Evolutionary conservation across 1,139 yeast genomes (phyloP), one percentile per base, ranked within the genome.

Genomic region (Pichia cactophila): DNA sequence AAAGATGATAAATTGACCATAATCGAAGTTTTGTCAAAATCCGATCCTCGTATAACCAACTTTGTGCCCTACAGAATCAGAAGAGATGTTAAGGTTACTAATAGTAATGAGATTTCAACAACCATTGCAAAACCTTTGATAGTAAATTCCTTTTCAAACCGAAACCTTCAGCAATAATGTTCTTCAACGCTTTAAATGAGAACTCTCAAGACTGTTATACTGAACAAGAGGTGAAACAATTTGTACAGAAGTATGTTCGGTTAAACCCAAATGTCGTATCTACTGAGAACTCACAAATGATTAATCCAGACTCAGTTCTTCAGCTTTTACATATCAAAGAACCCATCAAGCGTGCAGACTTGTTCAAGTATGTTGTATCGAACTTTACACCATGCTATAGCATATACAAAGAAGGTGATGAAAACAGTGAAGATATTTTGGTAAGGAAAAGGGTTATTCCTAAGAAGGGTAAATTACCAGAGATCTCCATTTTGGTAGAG

Each of bases 1-100:
- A 85, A 87, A 58, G 85, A 75, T 26, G 94, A 90, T 54, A 95
- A 86, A 60, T 69, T 87, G 33, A 74, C 77, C 0, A 69, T 89
- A 14, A 71, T 74, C 9, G 69, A 77, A 3, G 72, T 78, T 14
- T 78, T 78, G 4, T 73, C 73, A 45, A 72, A 72, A 0, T 48
- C 54, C 3, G 74, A 77, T 53, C 76, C 73, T 10, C 69, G 68
- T 28, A 68, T 88, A 26, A 76, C 72, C 44, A 73, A 73, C 43
- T 87, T 86, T 65, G 81, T 77, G 2, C 77, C 90, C 2, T 88
- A 86, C 61, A 77, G 71, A 53, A 72, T 71, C 29, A 46, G 43
- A 12, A 69, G 63, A 57, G 2, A 37, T 11, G 10, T 73, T 67
- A 54, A 54, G 61, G 3, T n/a, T 9, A 7, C 37, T 7, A n/a